Evolutionary conservation across 2,329 filamentous ascomycete genomes (phyloP), one percentile per base, ranked within the genome.

Genomic region (Beauveria caledonica): DNA sequence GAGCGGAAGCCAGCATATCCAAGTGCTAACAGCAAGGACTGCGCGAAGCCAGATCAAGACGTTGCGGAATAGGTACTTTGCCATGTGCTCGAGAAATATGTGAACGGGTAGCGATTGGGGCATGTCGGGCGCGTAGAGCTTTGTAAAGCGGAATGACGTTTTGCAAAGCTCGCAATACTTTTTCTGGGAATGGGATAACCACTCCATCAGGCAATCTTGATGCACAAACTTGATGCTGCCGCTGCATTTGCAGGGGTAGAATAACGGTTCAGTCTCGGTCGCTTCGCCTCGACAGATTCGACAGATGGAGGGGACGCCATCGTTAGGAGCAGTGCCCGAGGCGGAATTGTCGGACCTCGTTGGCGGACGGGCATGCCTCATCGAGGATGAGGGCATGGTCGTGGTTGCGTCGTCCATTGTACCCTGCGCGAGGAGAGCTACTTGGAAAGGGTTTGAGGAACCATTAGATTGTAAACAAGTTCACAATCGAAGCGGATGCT

Each of bases 151-250:
- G 71, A 97, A 99, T 0, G 92, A 87, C 2, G 94, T 99, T 78
- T 99, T 99, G 85, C 94, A 99, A 40, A 99, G 86, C 78, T 99
- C 94, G 80, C 95, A 99, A 78, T 99, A 90, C 74, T 97, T 97
- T 83, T 99, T 99, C 73, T 99, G 92, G 1, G 94, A 97, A 74
- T 99, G 95, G 54, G 92, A 93, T 23, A 99, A 81, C 94, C 94
- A 99, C 75, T 97, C 92, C 88, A 99, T 96, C 74, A 99, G 78
- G 73, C 94, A 99, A 72, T 95, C 90, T 75, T 99, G 94, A 73
- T 99, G 94, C 63, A 99, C 94, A 70, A 89, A 96, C 77, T 96
- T 97, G 77, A 99, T 99, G 76, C 93, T 97, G 61, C 94, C 94
- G 71, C 91, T 97, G 78, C 94, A 99, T 79, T 97, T 97, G 86